Base-by-base conservation (phyloP, 2,329 filamentous ascomycete species). In the Purpureocillium lavendulum region DNA sequence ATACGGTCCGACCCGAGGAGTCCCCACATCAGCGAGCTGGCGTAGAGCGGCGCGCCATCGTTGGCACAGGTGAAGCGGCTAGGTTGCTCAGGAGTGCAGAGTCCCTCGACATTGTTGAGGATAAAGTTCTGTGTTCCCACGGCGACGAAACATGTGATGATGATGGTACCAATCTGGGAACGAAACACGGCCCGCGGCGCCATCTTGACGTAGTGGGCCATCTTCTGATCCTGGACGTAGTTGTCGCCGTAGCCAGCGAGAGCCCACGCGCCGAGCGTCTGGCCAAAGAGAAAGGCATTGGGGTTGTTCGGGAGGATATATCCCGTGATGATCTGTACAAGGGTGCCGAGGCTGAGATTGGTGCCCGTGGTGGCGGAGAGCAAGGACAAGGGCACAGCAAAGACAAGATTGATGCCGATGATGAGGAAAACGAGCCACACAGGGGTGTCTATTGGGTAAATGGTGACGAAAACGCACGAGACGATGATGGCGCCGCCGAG, bases 181-280 rank as follows among this genome's bases (percentile, higher is more conserved):
- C 62, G 59, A 50, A 74, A 73, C 3, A 68, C 56, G 10, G 64
- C 67, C 4, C 62, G 58, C 0, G 65, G 66, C 0, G 69, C 63
- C 32, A 73, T 66, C 48, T 74, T 72, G 40, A 71, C 54, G 50
- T 73, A 72, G 41, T 71, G 69, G 2, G 61, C 70, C 29, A 73
- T 53, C 51, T 73, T 73, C 61, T 72, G 61, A 45, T 73, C 70
- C 45, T 65, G 60, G 56, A 64, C 55, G 43, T 62, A 65, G 49
- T 64, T 64, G 39, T 61, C 60, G 33, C 57, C 57, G 41, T 65
- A 66, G 4, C 65, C 65, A 0, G 45, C 45, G 7, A 48, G 44
- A 12, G 45, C 45, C 45, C 45, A 46, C 37, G 34, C 39, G 17
- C 49, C 49, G 32, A 50, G 45, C 30, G 49, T 51, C 40, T 50